Evolutionary conservation across 2,329 filamentous ascomycete species (phyloP).

Genomic region (Aspergillus niger): DNA sequence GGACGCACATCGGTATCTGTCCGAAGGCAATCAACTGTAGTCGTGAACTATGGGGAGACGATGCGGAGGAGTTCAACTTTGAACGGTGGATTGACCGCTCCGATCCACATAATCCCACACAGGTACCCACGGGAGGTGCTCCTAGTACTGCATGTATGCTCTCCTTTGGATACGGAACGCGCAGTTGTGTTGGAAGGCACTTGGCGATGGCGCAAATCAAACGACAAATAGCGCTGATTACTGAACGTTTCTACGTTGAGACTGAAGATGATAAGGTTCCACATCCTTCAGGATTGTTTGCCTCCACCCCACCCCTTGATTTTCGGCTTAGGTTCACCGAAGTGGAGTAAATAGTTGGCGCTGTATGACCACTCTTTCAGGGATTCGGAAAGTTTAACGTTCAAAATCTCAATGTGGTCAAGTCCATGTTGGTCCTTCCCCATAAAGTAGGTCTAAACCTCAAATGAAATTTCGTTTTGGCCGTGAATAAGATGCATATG

Average conservation of each 20-base stretch:
- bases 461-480: too few species aligned
- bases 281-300: background rate
- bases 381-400: too few species aligned
- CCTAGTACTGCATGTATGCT: background rate
- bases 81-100: conserved; percentile 69
- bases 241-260: conserved; percentile 2
- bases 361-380: too few species aligned
- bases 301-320: background rate
- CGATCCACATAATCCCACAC: conserved; percentile 44
- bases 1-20: conserved; percentile 66
- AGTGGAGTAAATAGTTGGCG: background rate
- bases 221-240: background rate
- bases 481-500: too few species aligned
- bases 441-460: too few species aligned
- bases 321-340: background rate
- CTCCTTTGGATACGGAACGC: conserved; percentile 1
- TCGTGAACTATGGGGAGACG: conserved; percentile 68
- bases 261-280: background rate
- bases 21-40: conserved; percentile 69
- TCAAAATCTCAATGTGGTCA: too few species aligned
- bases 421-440: too few species aligned
- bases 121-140: background rate
- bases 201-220: background rate
- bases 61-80: conserved; percentile 71
- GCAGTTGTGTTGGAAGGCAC: conserved; percentile 6